These are phyloP conservation scores for Puya raimondii DNA, from an alignment of 176 grass and related monocot species.

Conservation along the genomic window DNA sequence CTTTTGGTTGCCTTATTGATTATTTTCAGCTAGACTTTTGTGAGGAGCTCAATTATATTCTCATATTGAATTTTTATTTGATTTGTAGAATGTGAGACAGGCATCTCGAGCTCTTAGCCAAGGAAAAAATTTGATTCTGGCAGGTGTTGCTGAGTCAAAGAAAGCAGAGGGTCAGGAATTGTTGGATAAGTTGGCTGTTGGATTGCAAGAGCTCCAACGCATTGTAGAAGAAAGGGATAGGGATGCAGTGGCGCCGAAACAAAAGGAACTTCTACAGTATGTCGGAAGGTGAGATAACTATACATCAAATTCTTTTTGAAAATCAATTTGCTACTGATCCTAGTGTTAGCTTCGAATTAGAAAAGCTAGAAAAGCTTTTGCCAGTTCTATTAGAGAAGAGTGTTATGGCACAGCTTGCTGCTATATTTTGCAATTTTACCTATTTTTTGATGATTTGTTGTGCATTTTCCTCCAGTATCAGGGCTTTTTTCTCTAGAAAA, in stretches of 20 bases:
- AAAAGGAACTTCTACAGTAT: slow-evolving; percentile 95
- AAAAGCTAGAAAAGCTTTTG: no score
- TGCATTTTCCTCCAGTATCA: no score
- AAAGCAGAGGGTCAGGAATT: slow-evolving; percentile 76
- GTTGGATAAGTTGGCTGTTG: slow-evolving; percentile 68
- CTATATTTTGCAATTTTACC: no score
- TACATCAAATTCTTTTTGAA: not conserved
- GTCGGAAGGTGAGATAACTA: slow-evolving; percentile 64
- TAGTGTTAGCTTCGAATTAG: not conserved
- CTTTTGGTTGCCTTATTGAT: not conserved
- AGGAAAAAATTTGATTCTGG: slow-evolving; percentile 60
- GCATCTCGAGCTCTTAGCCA: slow-evolving; percentile 72
- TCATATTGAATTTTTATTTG: slow-evolving; percentile 12
- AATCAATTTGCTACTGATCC: not conserved
- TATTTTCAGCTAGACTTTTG: not conserved
- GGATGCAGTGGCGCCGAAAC: slow-evolving; percentile 82
- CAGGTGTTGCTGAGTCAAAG: slow-evolving; percentile 79
- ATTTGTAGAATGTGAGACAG: slow-evolving; percentile 81
- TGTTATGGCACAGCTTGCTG: no score
- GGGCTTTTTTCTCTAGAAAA: no score
- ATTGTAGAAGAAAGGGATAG: slow-evolving; percentile 79
- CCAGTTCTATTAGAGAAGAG: no score
- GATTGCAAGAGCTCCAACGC: slow-evolving; percentile 69
- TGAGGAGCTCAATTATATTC: not conserved
- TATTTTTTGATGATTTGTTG: no score